These are phyloP conservation scores for Saccharum hybrid DNA, from an alignment of 202 grass and related monocot genomes.

Conservation along the genomic window DNA sequence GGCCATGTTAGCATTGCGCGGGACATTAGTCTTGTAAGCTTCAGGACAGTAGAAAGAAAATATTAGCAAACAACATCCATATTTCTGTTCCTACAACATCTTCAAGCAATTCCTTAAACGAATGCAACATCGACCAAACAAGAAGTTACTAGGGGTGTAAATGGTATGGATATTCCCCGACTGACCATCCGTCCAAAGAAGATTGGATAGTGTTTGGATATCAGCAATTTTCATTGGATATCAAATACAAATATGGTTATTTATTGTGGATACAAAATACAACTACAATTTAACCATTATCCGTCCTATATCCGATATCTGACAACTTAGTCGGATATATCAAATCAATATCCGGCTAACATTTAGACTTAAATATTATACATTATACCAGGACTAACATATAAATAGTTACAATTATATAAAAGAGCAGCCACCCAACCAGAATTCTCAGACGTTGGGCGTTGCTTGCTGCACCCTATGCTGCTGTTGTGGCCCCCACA, in stretches of 20 bases:
- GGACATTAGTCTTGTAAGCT: conserved; percentile 81
- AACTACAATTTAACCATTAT: neutral
- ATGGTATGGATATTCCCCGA: neutral
- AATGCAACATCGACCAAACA: neutral
- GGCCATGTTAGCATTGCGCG: conserved; percentile 85
- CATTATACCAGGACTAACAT: neutral
- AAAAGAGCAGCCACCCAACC: neutral
- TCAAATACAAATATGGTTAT: neutral
- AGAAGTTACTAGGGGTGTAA: neutral
- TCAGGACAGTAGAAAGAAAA: conserved; percentile 23
- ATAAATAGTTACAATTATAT: neutral
- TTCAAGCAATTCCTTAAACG: neutral
- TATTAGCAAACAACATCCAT: neutral
- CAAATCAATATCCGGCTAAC: neutral
- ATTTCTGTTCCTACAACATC: neutral
- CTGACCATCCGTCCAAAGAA: neutral
- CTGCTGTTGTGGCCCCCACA: neutral
- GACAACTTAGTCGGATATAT: neutral
- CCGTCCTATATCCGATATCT: neutral
- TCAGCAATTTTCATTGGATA: neutral
- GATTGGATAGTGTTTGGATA: neutral
- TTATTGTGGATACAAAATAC: no score
- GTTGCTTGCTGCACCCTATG: neutral
- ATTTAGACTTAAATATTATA: neutral
- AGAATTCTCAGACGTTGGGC: neutral